Percentiles rank a stretch among this genome's conserved stretches.
phyloP scores from a whole-genome alignment of 2,329 filamentous ascomycete genomes.

The Phaeosphaeriaceae sp. region DNA sequence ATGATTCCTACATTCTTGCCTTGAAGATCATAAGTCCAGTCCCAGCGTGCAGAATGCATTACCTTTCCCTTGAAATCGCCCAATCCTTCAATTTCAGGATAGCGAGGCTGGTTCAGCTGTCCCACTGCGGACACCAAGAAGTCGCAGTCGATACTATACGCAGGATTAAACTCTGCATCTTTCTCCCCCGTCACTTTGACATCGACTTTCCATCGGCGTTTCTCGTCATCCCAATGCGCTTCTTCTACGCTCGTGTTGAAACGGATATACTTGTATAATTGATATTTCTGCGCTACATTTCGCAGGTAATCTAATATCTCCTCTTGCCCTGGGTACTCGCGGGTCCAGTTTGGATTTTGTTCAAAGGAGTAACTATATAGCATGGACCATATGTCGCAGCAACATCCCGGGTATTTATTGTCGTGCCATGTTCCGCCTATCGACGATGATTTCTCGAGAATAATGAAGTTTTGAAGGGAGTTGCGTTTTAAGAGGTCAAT shows the following conservation, averaged over 20 bases:
- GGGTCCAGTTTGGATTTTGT: slow-evolving; percentile 64
- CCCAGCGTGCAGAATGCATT: slow-evolving; percentile 66
- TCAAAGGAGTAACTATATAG: slow-evolving; percentile 68
- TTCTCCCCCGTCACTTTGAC: slow-evolving; percentile 59
- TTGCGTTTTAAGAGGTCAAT: slow-evolving; percentile 63
- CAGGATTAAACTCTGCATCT: slow-evolving; percentile 60
- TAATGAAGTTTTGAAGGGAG: slow-evolving; percentile 62
- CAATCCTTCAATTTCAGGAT: slow-evolving; percentile 57
- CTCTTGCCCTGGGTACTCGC: slow-evolving; percentile 65
- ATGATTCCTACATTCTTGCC: slow-evolving; percentile 65
- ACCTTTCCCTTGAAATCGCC: slow-evolving; percentile 59
- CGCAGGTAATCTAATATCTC: slow-evolving; percentile 65
- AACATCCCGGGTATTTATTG: slow-evolving; percentile 64
- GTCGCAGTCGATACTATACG: slow-evolving; percentile 61
- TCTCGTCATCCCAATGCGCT: too few relatives aligned
- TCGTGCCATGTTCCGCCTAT: slow-evolving; percentile 63
- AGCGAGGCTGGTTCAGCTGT: slow-evolving; percentile 62
- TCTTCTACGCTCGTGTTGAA: slow-evolving; percentile 60
- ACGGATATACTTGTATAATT: slow-evolving; percentile 62
- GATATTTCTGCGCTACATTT: slow-evolving; percentile 59
- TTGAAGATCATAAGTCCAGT: slow-evolving; percentile 62
- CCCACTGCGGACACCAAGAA: slow-evolving; percentile 66
- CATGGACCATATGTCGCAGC: slow-evolving; percentile 62
- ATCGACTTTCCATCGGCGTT: slow-evolving; percentile 60
- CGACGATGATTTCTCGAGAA: slow-evolving; percentile 62